These are phyloP conservation scores for Xylariaceae sp. DNA, from an alignment of 2,329 filamentous ascomycete species.

Conservation along the genomic window DNA sequence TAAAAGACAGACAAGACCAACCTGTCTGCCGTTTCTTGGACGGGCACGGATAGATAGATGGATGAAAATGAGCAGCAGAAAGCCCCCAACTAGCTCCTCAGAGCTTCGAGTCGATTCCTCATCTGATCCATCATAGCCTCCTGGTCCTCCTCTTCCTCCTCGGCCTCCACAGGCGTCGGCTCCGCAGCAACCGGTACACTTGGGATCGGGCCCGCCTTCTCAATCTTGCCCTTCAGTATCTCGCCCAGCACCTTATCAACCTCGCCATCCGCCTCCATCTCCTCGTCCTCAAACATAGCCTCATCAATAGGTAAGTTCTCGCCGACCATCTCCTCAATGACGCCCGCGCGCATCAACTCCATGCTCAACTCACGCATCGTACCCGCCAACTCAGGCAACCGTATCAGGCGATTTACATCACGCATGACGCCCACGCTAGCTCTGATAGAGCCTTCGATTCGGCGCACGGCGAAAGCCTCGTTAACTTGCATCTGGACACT, in stretches of 20 bases:
- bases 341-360: slow-evolving; percentile 89
- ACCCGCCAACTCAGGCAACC: slow-evolving; percentile 77
- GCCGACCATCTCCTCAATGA: slow-evolving; percentile 96
- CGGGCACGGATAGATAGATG: not conserved
- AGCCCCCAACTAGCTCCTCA: slow-evolving; percentile 67
- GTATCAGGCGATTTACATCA: slow-evolving; percentile 83
- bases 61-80: not conserved
- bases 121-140: slow-evolving; percentile 93
- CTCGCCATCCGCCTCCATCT: slow-evolving; percentile 72
- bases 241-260: slow-evolving; percentile 92
- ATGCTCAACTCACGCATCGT: slow-evolving; percentile 86
- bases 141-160: slow-evolving; percentile 77
- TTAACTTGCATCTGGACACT: slow-evolving; percentile 97
- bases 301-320: slow-evolving; percentile 75
- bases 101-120: slow-evolving; percentile 82
- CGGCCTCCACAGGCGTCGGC: slow-evolving; percentile 45
- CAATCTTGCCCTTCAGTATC: slow-evolving; percentile 77
- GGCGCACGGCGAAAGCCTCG: slow-evolving; percentile 90
- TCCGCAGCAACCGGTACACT: slow-evolving; percentile 51
- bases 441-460: slow-evolving; percentile 89
- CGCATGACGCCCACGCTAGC: slow-evolving; percentile 92
- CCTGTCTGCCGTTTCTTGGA: no score
- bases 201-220: slow-evolving; percentile 56
- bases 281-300: slow-evolving; percentile 66
- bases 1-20: slow-evolving; percentile 1